Evolutionary conservation across 805 yeast species (phyloP).

Genomic region (Gaillardinia entomophila): DNA sequence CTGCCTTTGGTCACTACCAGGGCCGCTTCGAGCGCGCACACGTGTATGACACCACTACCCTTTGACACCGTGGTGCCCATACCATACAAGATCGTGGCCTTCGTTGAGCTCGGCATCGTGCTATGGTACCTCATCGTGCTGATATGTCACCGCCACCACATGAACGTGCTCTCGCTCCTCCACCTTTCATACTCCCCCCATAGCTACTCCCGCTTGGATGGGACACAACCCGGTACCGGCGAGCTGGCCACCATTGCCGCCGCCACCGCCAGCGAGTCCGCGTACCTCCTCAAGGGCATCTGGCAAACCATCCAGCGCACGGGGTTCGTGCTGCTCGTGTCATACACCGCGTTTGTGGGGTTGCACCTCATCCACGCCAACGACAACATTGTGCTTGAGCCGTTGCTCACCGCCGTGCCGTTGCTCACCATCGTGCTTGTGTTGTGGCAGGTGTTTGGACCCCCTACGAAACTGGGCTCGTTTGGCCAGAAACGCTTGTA

Average conservation of each 20-base stretch:
- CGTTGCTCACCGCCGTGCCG: slow-evolving; percentile 19
- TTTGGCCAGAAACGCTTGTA: slow-evolving; percentile 40
- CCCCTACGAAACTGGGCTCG: slow-evolving; percentile 9
- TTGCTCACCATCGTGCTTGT: slow-evolving; percentile 25
- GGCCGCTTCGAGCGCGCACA: too few species aligned
- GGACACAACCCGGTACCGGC: slow-evolving; percentile 16
- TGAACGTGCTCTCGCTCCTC: slow-evolving; percentile 43
- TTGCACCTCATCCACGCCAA: slow-evolving; percentile 1
- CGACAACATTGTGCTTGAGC: neutral
- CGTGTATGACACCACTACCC: too few species aligned
- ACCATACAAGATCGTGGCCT: slow-evolving; percentile 41
- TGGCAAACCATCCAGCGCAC: slow-evolving; percentile 24
- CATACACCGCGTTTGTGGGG: slow-evolving; percentile 18
- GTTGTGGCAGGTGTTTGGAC: slow-evolving; percentile 16
- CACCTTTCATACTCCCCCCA: slow-evolving; percentile 36
- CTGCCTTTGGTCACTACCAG: too few species aligned
- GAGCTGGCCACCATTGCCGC: slow-evolving; percentile 25
- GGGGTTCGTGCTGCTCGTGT: slow-evolving; percentile 15
- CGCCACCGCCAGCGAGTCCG: slow-evolving; percentile 26
- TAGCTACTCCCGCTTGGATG: slow-evolving; percentile 24
- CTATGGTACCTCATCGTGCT: slow-evolving; percentile 48
- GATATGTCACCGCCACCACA: slow-evolving; percentile 26
- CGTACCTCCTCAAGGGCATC: slow-evolving; percentile 26
- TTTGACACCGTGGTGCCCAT: slow-evolving; percentile 26
- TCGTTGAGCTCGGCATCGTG: slow-evolving; percentile 45